Conservation (phyloP, 495 filamentous ascomycete species). For the Aspergillus asperescens region DNA sequence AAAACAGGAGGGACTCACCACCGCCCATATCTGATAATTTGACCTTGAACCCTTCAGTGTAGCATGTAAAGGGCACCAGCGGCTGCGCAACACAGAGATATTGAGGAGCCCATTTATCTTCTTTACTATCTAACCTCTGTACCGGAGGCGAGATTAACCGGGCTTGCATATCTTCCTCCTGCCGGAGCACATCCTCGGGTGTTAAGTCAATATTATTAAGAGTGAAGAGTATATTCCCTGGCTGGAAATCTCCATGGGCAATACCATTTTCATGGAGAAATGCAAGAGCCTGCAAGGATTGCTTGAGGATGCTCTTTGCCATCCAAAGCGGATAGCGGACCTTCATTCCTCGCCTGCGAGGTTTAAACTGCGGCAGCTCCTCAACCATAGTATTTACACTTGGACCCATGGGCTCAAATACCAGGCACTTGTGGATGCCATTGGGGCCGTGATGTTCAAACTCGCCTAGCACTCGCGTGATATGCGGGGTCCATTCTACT, state of each 20-base stretch:
- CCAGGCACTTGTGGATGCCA: slow-evolving; percentile 45
- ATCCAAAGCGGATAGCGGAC: slow-evolving; percentile 36
- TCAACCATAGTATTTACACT: too few species aligned
- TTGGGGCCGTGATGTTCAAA: slow-evolving; percentile 45
- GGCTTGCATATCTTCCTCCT: slow-evolving; percentile 22
- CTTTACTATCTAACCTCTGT: slow-evolving; percentile 30
- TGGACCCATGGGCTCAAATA: slow-evolving; percentile 46
- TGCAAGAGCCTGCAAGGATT: slow-evolving; percentile 35
- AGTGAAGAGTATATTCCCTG: slow-evolving; percentile 39
- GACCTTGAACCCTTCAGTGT: slow-evolving; percentile 25
- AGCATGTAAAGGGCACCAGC: slow-evolving; percentile 19
- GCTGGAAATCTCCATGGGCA: slow-evolving; percentile 43
- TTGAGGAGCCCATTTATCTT: slow-evolving; percentile 33
- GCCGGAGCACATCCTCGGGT: slow-evolving; percentile 14
- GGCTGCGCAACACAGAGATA: slow-evolving; percentile 33
- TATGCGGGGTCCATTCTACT: slow-evolving; percentile 18
- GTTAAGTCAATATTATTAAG: slow-evolving; percentile 18
- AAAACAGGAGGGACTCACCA: slow-evolving; percentile 22
- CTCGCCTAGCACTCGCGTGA: slow-evolving; percentile 35
- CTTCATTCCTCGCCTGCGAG: too few species aligned
- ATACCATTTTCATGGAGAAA: slow-evolving; percentile 42
- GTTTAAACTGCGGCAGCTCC: too few species aligned
- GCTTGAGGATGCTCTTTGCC: slow-evolving; percentile 38
- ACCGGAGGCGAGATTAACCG: slow-evolving; percentile 27
- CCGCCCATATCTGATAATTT: slow-evolving; percentile 40